phyloP scores from a whole-genome alignment of 192 early-diverging fungal species.

The Mortierella antarctica region DNA sequence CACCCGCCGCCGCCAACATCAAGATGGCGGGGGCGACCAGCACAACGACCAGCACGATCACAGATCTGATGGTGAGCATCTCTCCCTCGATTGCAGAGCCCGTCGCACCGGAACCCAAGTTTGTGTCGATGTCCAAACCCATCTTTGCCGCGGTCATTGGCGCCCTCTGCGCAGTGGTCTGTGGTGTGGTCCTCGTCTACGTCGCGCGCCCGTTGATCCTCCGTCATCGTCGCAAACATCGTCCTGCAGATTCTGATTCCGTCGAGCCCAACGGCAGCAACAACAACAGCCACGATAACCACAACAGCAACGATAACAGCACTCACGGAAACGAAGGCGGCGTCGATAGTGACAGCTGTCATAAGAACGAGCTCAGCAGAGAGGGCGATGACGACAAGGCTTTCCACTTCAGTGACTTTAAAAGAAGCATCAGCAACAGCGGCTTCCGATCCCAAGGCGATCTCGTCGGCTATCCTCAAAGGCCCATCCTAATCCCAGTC shows the following conservation, averaged over 20 bases:
- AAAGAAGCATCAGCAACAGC: too few relatives aligned
- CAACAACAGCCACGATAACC: not conserved
- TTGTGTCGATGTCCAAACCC: constrained; percentile 16
- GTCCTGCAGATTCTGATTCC: not conserved
- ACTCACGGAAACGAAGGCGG: not conserved
- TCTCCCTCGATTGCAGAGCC: constrained; percentile 1
- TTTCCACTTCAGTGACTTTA: too few relatives aligned
- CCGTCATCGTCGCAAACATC: not conserved
- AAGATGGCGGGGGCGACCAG: not conserved
- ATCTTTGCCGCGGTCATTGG: constrained; percentile 19
- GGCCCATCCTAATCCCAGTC: too few relatives aligned
- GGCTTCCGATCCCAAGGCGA: too few relatives aligned
- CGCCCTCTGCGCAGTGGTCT: constrained; percentile 9
- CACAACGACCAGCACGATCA: not conserved
- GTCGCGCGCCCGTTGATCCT: constrained; percentile 10
- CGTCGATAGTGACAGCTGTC: too few relatives aligned
- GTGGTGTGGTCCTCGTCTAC: constrained; percentile 13
- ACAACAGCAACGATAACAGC: not conserved
- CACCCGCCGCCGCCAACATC: not conserved
- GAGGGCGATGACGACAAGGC: too few relatives aligned
- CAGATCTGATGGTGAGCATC: constrained; percentile 38
- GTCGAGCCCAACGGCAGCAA: constrained; percentile 1
- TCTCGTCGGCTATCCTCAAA: too few relatives aligned
- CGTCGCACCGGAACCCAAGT: not conserved
- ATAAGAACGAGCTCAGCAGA: too few relatives aligned